These are phyloP conservation scores for Smallanthus sonchifolius DNA, from an alignment of 129 eudicot species.

Conservation along the genomic window DNA sequence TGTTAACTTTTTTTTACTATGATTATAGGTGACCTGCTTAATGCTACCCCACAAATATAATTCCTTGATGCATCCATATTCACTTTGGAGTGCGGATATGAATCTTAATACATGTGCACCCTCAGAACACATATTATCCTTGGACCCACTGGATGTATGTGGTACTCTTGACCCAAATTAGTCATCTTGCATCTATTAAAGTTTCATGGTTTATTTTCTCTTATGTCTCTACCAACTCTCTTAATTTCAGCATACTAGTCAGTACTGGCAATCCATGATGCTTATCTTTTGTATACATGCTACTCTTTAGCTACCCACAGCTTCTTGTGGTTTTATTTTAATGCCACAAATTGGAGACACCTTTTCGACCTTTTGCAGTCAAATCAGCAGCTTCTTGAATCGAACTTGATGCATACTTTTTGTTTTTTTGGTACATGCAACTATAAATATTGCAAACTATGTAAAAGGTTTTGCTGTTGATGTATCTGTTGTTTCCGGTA, in stretches of 20 bases:
- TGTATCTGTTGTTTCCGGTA: not conserved
- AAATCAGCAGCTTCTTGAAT: not conserved
- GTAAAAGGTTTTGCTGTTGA: not conserved
- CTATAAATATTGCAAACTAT: conserved; percentile 1
- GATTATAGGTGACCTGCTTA: conserved; percentile 80
- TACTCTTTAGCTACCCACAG: conserved; percentile 8
- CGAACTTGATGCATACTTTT: not conserved
- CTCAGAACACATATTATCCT: conserved; percentile 68
- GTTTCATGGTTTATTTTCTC: conserved; percentile 1
- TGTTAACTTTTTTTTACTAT: conserved; percentile 5
- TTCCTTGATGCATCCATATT: conserved; percentile 54
- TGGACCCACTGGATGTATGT: conserved; percentile 83
- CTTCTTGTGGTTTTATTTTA: not conserved
- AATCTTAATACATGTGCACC: conserved; percentile 49
- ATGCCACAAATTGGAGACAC: not conserved
- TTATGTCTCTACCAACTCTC: conserved; percentile 1
- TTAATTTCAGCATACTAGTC: not conserved
- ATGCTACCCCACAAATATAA: conserved; percentile 61
- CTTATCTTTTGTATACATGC: not conserved
- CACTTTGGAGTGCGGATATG: conserved; percentile 86
- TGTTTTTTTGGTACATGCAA: not conserved
- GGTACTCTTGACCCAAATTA: conserved; percentile 14
- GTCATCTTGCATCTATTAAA: conserved; percentile 1
- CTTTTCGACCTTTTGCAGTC: not conserved
- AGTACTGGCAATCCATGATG: not conserved